A percentile compares a stretch with the other conserved stretches of the same genome.
phyloP scores from a whole-genome alignment of 2,329 filamentous ascomycete genomes.

The Pseudocercospora crystallina region DNA sequence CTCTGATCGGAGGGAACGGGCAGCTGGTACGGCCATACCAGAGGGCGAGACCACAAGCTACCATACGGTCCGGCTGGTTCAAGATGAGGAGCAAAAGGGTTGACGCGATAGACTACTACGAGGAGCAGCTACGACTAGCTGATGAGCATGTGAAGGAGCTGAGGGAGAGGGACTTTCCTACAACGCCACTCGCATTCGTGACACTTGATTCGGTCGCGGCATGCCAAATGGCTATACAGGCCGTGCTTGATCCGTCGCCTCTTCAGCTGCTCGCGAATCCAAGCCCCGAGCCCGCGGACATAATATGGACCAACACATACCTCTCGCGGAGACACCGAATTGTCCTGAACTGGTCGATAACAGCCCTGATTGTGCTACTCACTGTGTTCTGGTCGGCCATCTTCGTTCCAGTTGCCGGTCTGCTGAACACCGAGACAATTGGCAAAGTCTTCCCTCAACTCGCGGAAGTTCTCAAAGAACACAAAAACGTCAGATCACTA shows the following conservation, averaged over 20 bases:
- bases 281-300: constrained; percentile 83
- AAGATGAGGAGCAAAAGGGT: constrained; percentile 69
- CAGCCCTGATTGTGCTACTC: constrained; percentile 75
- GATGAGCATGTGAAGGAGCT: constrained; percentile 72
- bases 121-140: constrained; percentile 75
- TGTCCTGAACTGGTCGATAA: constrained; percentile 78
- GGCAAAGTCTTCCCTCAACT: constrained; percentile 69
- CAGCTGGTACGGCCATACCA: constrained; percentile 47
- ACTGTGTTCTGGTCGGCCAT: constrained; percentile 87
- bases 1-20: constrained; percentile 18
- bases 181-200: constrained; percentile 87
- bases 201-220: constrained; percentile 96
- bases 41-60: constrained; percentile 63
- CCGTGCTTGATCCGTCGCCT: constrained; percentile 85
- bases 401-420: constrained; percentile 73
- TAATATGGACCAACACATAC: constrained; percentile 96
- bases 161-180: constrained; percentile 71
- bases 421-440: constrained; percentile 81
- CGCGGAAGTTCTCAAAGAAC: constrained; percentile 64
- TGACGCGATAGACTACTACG: constrained; percentile 93
- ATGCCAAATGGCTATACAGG: constrained; percentile 92
- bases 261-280: constrained; percentile 80
- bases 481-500: constrained; percentile 70
- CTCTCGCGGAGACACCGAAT: constrained; percentile 71
- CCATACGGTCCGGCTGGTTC: constrained; percentile 76